Percentiles rank a stretch among this genome's conserved stretches.
Conservation (phyloP, 768 basidiomycete genomes). For the Roridomyces roridus region DNA sequence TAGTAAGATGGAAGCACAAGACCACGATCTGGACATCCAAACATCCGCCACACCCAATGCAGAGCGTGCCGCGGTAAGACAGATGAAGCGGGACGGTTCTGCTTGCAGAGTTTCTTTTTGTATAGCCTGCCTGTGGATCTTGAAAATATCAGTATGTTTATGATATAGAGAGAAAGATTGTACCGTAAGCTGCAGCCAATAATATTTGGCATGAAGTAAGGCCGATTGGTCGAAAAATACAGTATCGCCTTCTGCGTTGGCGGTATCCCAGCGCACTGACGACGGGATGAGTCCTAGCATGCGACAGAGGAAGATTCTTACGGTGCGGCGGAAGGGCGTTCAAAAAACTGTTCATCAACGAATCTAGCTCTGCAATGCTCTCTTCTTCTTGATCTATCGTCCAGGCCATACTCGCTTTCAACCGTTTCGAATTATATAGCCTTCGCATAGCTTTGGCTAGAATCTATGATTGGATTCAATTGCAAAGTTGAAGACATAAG, state of each 20-base stretch:
- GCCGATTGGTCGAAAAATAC: slow-evolving; percentile 1
- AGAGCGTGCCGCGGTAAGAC: not conserved
- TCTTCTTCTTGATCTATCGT: not conserved
- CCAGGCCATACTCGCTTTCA: not conserved
- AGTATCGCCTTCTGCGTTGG: not conserved
- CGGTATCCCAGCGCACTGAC: slow-evolving; percentile 3
- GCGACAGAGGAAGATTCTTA: not conserved
- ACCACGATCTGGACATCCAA: not conserved
- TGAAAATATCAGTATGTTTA: not conserved
- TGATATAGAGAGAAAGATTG: not conserved
- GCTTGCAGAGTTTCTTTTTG: not conserved
- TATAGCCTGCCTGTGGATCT: slow-evolving; percentile 5
- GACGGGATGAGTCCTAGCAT: not conserved
- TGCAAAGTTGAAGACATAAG: no score
- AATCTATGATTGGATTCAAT: not conserved
- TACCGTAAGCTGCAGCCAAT: not conserved
- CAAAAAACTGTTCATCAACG: not conserved
- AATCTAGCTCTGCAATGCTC: not conserved
- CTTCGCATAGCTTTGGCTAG: not conserved
- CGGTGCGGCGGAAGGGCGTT: slow-evolving; percentile 5
- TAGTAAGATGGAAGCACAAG: not conserved
- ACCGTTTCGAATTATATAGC: not conserved
- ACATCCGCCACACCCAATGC: not conserved
- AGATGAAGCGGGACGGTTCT: not conserved
- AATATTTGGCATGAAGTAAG: not conserved